Conservation (phyloP, 306 rosid species). For the apple (Malus domestica) region DNA sequence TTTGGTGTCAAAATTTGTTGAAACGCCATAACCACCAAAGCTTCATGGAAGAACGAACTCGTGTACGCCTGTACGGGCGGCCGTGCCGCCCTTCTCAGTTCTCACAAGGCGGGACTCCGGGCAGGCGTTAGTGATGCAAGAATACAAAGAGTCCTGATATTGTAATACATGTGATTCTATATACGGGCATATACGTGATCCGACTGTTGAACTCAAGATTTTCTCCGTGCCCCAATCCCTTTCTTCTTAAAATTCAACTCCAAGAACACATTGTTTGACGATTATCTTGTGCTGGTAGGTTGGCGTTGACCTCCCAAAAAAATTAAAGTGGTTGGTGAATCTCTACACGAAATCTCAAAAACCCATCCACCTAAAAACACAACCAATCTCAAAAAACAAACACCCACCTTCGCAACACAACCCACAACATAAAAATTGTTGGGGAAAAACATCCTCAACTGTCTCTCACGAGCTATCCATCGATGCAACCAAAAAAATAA, state of each 20-base stretch:
- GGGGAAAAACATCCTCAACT: neutral
- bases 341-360: neutral
- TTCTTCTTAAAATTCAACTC: neutral
- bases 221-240: neutral
- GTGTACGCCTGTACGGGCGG: neutral
- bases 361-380: neutral
- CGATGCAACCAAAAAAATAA: neutral
- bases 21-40: neutral
- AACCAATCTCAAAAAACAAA: neutral
- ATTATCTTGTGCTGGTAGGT: neutral
- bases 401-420: neutral
- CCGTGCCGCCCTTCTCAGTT: neutral
- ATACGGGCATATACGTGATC: neutral
- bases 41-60: neutral
- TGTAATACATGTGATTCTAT: neutral
- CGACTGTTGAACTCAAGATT: neutral
- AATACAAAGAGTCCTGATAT: too few species aligned
- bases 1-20: neutral
- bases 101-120: neutral
- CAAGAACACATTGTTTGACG: neutral
- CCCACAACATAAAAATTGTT: neutral
- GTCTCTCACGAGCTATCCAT: neutral
- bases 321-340: neutral
- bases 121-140: too few species aligned
- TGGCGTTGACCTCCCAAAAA: neutral